Conservation (phyloP, 352 stramenopile species). For the Saprolegnia diclina region DNA sequence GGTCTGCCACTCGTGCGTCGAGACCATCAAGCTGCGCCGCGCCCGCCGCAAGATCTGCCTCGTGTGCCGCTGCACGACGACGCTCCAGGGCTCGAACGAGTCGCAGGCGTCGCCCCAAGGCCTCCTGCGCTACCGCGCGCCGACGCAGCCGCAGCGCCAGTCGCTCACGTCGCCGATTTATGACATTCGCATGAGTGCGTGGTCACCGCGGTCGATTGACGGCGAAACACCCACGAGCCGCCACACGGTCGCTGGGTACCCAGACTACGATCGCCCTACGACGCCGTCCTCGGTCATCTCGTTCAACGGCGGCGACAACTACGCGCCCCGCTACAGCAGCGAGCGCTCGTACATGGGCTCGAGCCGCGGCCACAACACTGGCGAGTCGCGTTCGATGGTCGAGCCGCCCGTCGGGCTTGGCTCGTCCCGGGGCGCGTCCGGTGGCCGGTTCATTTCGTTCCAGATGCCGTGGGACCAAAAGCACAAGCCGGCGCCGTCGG, state of each 20-base stretch:
- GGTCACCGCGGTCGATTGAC: slow-evolving; percentile 17
- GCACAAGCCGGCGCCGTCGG: slow-evolving; percentile 3
- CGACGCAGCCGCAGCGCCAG: slow-evolving; percentile 3
- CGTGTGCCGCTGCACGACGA: slow-evolving; percentile 24
- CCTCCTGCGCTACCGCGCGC: slow-evolving; percentile 5
- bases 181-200: slow-evolving; percentile 24
- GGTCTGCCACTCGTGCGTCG: slow-evolving; percentile 18
- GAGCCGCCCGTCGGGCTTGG: neutral
- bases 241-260: slow-evolving; percentile 9
- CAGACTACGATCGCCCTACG: slow-evolving; percentile 2
- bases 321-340: slow-evolving; percentile 4
- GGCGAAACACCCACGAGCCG: slow-evolving; percentile 5
- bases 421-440: slow-evolving; percentile 11
- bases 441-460: slow-evolving; percentile 8
- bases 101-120: neutral
- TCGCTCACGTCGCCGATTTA: slow-evolving; percentile 25
- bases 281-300: neutral
- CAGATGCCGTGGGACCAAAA: slow-evolving; percentile 16
- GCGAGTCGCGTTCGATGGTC: slow-evolving; percentile 3
- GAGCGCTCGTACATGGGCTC: slow-evolving; percentile 8
- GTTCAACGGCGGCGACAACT: neutral
- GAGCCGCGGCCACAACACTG: neutral
- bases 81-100: slow-evolving; percentile 2
- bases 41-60: slow-evolving; percentile 23
- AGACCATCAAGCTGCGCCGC: slow-evolving; percentile 3